These are phyloP conservation scores for Talaromyces nanjingensis DNA, from an alignment of 495 filamentous ascomycete species.

Conservation along the genomic window DNA sequence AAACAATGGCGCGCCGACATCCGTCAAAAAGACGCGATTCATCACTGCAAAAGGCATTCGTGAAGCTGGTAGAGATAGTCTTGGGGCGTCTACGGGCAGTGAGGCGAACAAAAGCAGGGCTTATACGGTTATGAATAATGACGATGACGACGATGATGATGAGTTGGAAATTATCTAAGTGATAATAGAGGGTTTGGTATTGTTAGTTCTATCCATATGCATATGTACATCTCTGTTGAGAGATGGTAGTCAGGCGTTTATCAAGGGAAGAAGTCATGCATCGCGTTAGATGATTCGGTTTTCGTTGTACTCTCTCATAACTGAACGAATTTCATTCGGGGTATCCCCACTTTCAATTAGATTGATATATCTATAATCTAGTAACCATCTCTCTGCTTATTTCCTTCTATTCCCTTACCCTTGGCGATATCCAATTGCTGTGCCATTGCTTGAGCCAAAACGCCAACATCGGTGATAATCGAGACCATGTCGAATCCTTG, in stretches of 20 bases:
- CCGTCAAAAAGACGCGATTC: constrained; percentile 73
- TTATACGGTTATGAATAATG: constrained; percentile 19
- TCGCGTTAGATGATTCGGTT: background rate
- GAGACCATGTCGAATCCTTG: constrained; percentile 75
- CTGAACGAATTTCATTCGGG: background rate
- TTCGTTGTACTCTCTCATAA: background rate
- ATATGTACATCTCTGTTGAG: background rate
- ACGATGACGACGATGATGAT: constrained; percentile 40
- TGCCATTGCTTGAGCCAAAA: constrained; percentile 33
- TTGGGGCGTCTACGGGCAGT: constrained; percentile 44
- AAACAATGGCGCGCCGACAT: constrained; percentile 17
- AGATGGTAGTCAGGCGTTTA: background rate
- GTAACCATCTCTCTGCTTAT: constrained; percentile 9
- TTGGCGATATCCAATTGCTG: constrained; percentile 26
- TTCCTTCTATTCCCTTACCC: constrained; percentile 12
- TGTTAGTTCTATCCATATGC: background rate
- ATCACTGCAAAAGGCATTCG: constrained; percentile 69
- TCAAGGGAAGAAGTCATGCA: background rate
- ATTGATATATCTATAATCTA: background rate
- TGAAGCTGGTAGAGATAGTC: constrained; percentile 68
- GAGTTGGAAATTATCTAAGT: constrained; percentile 47
- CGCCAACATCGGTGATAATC: constrained; percentile 52
- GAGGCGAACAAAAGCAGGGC: constrained; percentile 13
- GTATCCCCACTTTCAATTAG: background rate
- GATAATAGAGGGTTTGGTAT: background rate